Conservation (phyloP, 2,329 filamentous ascomycete genomes). For the Aspergillus latus region DNA sequence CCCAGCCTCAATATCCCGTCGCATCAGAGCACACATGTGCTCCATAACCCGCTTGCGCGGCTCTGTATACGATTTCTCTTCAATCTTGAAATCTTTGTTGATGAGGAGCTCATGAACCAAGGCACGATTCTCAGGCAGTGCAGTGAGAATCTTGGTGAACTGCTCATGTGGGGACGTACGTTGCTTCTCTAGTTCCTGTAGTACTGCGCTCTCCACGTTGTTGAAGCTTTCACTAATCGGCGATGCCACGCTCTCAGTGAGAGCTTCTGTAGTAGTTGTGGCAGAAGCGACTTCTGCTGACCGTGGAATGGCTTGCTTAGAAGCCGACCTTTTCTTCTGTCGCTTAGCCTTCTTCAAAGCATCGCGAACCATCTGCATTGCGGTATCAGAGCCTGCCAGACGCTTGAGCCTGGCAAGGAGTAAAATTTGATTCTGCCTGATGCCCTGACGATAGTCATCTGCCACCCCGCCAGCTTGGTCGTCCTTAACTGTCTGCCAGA, state of each 20-base stretch:
- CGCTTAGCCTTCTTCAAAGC: conserved; percentile 61
- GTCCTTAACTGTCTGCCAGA: conserved; percentile 67
- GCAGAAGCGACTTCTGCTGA: conserved; percentile 45
- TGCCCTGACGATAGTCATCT: conserved; percentile 64
- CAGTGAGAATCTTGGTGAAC: conserved; percentile 57
- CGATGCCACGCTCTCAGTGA: conserved; percentile 40
- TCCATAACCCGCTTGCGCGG: conserved; percentile 59
- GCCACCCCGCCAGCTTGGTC: conserved; percentile 62
- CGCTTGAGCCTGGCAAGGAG: conserved; percentile 63
- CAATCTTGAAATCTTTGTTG: conserved; percentile 63
- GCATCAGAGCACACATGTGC: conserved; percentile 60
- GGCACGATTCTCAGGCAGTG: conserved; percentile 61
- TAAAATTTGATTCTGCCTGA: conserved; percentile 64
- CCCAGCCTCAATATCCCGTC: conserved; percentile 56
- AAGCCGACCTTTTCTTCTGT: conserved; percentile 51
- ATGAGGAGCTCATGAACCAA: conserved; percentile 65
- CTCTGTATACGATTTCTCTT: conserved; percentile 50
- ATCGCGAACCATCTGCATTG: conserved; percentile 59
- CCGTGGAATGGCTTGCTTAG: conserved; percentile 59
- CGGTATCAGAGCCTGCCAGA: conserved; percentile 60
- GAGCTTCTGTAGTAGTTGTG: conserved; percentile 32
- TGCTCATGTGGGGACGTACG: conserved; percentile 40
- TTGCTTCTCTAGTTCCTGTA: conserved; percentile 37
- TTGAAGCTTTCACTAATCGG: conserved; percentile 44
- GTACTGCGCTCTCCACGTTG: conserved; percentile 34